Base-by-base conservation (phyloP, 306 rosid species). In the peach (Prunus persica) region DNA sequence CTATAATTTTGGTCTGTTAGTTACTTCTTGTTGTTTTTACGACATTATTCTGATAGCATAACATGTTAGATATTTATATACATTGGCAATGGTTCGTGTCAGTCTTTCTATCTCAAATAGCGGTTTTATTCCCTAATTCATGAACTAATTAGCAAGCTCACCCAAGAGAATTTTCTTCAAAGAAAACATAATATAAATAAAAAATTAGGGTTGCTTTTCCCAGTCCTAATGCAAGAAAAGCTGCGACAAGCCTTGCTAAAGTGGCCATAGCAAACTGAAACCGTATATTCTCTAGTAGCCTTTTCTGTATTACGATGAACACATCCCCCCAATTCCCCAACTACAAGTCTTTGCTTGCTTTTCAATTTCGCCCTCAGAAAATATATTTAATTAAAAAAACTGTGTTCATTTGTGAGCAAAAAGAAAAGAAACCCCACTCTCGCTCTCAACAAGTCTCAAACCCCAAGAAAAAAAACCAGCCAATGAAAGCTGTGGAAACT, bases 221-320 rank as follows among this genome's bases (percentile, higher is more conserved):
- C 12, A 18, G 12, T 18, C 15, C 69, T 34, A 18, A 4, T 3
- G 49, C 49, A 65, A 65, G 47, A 65, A 65, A 65, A 65, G 69
- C 69, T 34, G 69, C 9, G 47, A 34, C 69, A 34, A 20, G 34
- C 69, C 15, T 65, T 18, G 20, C 15, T 15, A 45, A 69, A 45
- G 57, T 18, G 5, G 12, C 49, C 0, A 34, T 9, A 6, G 38
- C 54, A 24, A 24, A 20, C 56, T 69, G 73, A 46, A 69, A 47
- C n/a, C 58, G 73, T 69, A 69, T 69, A 47, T 69, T 69, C 73
- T 25, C 58, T 24, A 10, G 19, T 43, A 45, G n/a, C 58, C 38
- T 47, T 69, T 69, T 69, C 58, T 47, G 43, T 69, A 24, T 45
- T 45, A 47, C 73, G 24, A 69, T 47, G 73, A 47, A 16, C 20